Base-by-base conservation (phyloP, 768 basidiomycete genomes). In the Serpula lacrymans region DNA sequence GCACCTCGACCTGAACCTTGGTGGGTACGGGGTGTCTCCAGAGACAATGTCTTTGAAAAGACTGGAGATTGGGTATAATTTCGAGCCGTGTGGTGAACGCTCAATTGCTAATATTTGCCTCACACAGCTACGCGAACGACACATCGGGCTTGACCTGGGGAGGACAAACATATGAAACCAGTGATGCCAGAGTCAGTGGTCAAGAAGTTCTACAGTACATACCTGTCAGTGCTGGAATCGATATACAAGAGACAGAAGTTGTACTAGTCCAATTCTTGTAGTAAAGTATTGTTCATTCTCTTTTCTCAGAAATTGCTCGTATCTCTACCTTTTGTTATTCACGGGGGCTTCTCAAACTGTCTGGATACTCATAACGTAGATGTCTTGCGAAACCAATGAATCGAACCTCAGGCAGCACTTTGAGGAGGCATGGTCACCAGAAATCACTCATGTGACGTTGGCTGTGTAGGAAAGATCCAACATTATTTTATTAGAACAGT, bases 121-220 rank as follows among this genome's bases (percentile, higher is more conserved):
- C 26, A n/a, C n/a, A n/a, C 24, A 78, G 73, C 11, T 64, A 71
- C 42, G 72, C 78, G 2, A 70, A 77, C 42, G 77, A 75, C 46
- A 65, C 58, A 3, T 63, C 68, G 12, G 73, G 73, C 9, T 38
- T 82, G 38, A 76, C 65, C 1, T 79, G 78, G 77, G 79, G 72
- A 35, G 78, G 77, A 3, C 76, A 75, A 51, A 74, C 70, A 1
- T 80, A 77, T 40, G 80, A 80, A 50, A 80, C 77, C 0, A 39
- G 45, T 24, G 53, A 75, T 35, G 76, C 63, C 0, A 63, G 57
- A 26, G 63, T 71, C 10, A 55, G 55, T 20, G 76, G 78, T 3
- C 44, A 28, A 18, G 42, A 65, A 25, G 49, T 47, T 4, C 46
- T 64, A 2, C 54, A 70, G 37, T 61, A 14, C 3, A 35, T 57